These are phyloP conservation scores for Wickerhamiella qilinensis DNA, from an alignment of 805 yeast species.

Conservation along the genomic window DNA sequence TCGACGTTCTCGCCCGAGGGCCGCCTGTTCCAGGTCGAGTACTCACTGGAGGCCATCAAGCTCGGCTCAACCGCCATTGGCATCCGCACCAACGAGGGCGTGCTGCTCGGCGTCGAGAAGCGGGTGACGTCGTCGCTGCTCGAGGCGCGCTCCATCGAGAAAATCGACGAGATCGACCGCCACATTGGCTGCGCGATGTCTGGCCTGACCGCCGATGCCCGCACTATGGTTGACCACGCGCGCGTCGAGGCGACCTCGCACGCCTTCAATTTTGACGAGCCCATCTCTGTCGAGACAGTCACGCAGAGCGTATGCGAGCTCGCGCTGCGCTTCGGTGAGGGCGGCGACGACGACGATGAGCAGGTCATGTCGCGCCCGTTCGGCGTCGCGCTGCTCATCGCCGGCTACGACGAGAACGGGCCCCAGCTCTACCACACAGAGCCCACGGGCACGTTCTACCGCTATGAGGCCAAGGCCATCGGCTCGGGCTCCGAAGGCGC, in stretches of 20 bases:
- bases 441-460: conserved; percentile 95
- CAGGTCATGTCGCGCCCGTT: conserved; percentile 95
- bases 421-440: conserved; percentile 96
- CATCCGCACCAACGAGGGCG: conserved; percentile 88
- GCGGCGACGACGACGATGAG: conserved; percentile 81
- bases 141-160: conserved; percentile 88
- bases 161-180: conserved; percentile 82
- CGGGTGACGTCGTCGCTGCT: conserved; percentile 84
- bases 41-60: conserved; percentile 93
- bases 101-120: conserved; percentile 90
- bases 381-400: conserved; percentile 92
- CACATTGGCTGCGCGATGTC: conserved; percentile 99
- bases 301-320: conserved; percentile 95
- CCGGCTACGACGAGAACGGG: conserved; percentile 91
- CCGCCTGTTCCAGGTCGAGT: conserved; percentile 92
- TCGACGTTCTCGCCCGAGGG: conserved; percentile 99
- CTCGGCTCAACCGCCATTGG: conserved; percentile 98
- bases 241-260: conserved; percentile 74
- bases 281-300: conserved; percentile 78
- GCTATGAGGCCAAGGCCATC: conserved; percentile 96
- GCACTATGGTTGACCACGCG: conserved; percentile 98
- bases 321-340: conserved; percentile 93
- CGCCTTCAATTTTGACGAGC: conserved; percentile 78
- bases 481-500: conserved; percentile 99
- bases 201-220: conserved; percentile 96